A percentile compares a stretch with the other conserved stretches of the same genome.
Conservation (phyloP, 768 basidiomycete species). For the Kwoniella shandongensis region DNA sequence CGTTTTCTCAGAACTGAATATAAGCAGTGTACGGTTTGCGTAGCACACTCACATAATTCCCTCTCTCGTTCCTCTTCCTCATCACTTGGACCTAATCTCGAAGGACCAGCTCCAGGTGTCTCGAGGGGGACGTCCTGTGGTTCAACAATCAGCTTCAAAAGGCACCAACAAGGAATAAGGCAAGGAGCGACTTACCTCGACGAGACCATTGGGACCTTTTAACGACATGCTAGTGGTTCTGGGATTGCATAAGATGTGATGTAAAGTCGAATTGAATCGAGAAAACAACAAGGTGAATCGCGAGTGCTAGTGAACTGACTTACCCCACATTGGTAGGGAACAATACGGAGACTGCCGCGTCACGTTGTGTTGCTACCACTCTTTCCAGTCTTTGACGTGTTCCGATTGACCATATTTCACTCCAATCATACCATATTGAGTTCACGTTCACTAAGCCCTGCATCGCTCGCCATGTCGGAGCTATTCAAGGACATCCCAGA, state of each 20-base stretch:
- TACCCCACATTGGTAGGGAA: too few relatives aligned
- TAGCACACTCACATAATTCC: slow-evolving; percentile 20
- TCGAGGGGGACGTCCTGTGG: slow-evolving; percentile 20
- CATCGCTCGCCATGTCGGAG: slow-evolving; percentile 54
- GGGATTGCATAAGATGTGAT: too few relatives aligned
- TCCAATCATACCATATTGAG: too few relatives aligned
- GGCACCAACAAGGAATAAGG: neutral
- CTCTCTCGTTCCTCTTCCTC: slow-evolving; percentile 30
- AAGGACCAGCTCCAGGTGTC: slow-evolving; percentile 41
- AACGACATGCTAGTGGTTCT: neutral
- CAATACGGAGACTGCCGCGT: too few relatives aligned
- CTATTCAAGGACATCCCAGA: slow-evolving; percentile 80
- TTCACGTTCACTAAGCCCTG: too few relatives aligned
- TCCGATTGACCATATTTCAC: too few relatives aligned
- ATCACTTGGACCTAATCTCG: slow-evolving; percentile 18
- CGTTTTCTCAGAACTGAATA: slow-evolving; percentile 23
- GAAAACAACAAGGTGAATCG: too few relatives aligned
- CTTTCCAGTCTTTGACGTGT: too few relatives aligned
- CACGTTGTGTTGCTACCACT: too few relatives aligned
- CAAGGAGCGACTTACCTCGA: slow-evolving; percentile 7
- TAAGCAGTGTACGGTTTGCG: neutral
- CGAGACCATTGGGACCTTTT: slow-evolving; percentile 8
- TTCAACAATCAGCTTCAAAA: neutral
- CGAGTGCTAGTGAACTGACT: too few relatives aligned
- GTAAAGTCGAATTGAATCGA: too few relatives aligned